Conservation (phyloP, 768 basidiomycete genomes). For the Amanita polypyramis region DNA sequence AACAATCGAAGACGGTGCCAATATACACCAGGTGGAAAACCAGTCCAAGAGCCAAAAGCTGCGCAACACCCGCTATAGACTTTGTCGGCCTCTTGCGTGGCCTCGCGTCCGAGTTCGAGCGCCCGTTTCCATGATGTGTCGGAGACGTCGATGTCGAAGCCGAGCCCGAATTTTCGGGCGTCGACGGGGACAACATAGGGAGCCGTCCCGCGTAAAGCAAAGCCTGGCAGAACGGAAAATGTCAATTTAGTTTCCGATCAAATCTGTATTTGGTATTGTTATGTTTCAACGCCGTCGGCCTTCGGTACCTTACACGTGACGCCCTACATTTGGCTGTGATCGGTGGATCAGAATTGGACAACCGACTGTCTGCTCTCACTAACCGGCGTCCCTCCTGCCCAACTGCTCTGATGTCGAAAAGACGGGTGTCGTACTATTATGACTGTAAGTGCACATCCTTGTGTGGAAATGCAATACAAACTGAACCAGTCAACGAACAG, state of each 20-base stretch:
- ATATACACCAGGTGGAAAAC: constrained; percentile 69
- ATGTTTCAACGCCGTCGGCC: not conserved
- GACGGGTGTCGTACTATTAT: constrained; percentile 74
- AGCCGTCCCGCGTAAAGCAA: not conserved
- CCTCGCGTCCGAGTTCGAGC: not conserved
- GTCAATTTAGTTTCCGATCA: too few species aligned
- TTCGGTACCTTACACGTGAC: not conserved
- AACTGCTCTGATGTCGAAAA: constrained; percentile 63
- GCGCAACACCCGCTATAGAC: constrained; percentile 19
- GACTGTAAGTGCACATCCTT: constrained; percentile 38
- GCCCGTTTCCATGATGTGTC: not conserved
- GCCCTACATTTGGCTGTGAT: not conserved
- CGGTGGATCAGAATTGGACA: too few species aligned
- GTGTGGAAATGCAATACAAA: not conserved
- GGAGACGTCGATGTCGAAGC: not conserved
- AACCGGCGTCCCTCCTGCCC: not conserved
- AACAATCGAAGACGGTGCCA: constrained; percentile 74
- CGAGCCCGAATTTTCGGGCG: too few species aligned
- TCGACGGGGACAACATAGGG: not conserved
- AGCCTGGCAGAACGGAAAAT: too few species aligned
- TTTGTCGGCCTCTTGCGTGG: not conserved
- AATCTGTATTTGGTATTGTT: too few species aligned
- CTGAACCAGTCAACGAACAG: constrained; percentile 22
- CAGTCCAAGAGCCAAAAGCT: constrained; percentile 55
- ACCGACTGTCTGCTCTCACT: not conserved